Conservation (phyloP, 371 early-diverging fungal genomes). For the Mortierella sp. region DNA sequence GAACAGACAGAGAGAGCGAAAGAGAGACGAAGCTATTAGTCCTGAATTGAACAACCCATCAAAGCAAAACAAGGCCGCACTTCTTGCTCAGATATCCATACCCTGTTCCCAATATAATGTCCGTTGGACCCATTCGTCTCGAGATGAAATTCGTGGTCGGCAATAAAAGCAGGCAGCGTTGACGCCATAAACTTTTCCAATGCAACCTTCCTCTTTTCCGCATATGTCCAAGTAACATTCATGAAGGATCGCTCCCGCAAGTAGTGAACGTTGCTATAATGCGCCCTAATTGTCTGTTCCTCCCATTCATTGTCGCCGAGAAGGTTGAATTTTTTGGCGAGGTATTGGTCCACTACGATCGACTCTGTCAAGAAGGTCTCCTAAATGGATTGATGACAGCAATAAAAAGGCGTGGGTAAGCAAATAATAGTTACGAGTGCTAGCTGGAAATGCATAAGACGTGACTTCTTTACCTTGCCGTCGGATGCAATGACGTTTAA, state of each 20-base stretch:
- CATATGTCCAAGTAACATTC: conserved; percentile 27
- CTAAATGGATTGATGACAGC: not conserved
- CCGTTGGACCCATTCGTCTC: conserved; percentile 42
- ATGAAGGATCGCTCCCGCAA: conserved; percentile 42
- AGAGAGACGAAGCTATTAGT: not conserved
- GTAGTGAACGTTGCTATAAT: conserved; percentile 42
- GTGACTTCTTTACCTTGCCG: conserved; percentile 30
- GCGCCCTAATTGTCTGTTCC: conserved; percentile 28
- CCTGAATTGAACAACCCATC: not conserved
- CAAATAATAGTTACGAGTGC: not conserved
- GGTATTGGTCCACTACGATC: conserved; percentile 33
- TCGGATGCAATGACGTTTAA: conserved; percentile 25
- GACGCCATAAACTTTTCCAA: conserved; percentile 25
- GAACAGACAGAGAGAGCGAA: not conserved
- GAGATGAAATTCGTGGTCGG: conserved; percentile 41
- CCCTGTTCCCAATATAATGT: conserved; percentile 36
- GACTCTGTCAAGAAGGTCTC: conserved; percentile 32
- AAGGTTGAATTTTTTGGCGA: conserved; percentile 35
- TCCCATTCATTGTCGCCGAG: conserved; percentile 50
- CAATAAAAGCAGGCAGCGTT: conserved; percentile 30
- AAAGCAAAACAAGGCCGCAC: not conserved
- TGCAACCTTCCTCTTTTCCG: conserved; percentile 23
- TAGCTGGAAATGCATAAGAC: not conserved
- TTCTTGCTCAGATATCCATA: not conserved
- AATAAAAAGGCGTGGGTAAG: not conserved